phyloP scores from a whole-genome alignment of 352 stramenopile species.

The Blastocystis sp. region DNA sequence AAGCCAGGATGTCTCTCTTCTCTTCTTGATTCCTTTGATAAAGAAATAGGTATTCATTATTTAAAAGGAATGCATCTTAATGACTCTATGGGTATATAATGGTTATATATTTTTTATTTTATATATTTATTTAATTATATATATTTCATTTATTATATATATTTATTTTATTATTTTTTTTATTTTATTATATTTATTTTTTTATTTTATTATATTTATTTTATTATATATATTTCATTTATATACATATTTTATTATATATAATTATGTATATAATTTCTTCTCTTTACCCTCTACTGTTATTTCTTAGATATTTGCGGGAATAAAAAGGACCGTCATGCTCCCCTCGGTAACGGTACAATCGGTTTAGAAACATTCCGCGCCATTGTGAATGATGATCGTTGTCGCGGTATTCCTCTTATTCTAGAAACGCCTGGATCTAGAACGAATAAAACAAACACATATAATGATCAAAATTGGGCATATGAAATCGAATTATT shows the following conservation, averaged over 20 bases:
- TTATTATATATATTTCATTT: no score
- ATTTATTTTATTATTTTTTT: no score
- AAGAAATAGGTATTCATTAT: conserved; percentile 10
- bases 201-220: no score
- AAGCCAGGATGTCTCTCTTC: background rate
- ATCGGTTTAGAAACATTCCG: conserved; percentile 24
- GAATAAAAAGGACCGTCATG: conserved; percentile 7
- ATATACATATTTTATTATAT: no score
- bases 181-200: no score
- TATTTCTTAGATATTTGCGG: no score
- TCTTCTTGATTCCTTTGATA: conserved; percentile 7
- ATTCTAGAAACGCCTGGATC: conserved; percentile 34
- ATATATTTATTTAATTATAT: no score
- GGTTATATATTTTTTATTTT: no score
- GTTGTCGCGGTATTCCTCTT: conserved; percentile 8
- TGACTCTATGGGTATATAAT: conserved; percentile 22
- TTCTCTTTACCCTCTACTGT: no score
- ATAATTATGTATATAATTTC: no score
- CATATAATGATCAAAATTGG: conserved; percentile 4
- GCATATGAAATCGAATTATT: conserved; percentile 31
- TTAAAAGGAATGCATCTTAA: conserved; percentile 35
- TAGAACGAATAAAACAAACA: background rate
- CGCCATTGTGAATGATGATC: conserved; percentile 25
- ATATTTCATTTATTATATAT: no score
- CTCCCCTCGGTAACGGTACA: background rate